These are phyloP conservation scores for Leishmania gerbilli DNA, from an alignment of 208 protist species.

Conservation along the genomic window DNA sequence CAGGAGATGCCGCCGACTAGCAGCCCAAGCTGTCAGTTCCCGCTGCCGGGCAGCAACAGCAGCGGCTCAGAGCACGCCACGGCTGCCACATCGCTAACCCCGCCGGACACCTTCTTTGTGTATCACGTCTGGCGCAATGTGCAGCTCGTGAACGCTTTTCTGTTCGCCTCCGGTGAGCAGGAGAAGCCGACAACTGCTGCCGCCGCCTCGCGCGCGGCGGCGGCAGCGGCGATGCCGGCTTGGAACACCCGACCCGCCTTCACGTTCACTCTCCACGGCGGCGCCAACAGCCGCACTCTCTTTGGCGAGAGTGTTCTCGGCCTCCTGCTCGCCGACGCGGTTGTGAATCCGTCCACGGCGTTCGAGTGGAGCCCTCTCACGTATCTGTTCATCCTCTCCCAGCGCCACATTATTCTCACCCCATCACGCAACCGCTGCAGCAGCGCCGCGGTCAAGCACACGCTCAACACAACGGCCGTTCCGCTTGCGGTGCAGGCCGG, in stretches of 20 bases:
- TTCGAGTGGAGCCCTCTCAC: conserved; percentile 92
- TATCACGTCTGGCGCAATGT: conserved; percentile 99
- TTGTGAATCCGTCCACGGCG: conserved; percentile 95
- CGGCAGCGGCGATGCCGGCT: not conserved
- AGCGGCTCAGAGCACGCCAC: not conserved
- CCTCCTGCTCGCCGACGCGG: conserved; percentile 92
- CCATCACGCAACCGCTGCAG: conserved; percentile 93
- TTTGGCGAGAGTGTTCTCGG: conserved; percentile 89
- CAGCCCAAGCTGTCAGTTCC: conserved; percentile 24
- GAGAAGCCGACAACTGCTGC: not conserved
- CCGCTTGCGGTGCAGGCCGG: conserved; percentile 90
- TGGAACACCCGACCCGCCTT: conserved; percentile 36
- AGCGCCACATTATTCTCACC: conserved; percentile 96
- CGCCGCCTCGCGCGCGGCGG: not conserved
- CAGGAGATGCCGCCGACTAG: conserved; percentile 46
- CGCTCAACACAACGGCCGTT: conserved; percentile 87
- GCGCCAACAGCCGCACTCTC: conserved; percentile 81
- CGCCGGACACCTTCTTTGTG: conserved; percentile 97
- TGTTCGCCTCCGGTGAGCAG: conserved; percentile 29
- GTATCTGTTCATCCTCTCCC: conserved; percentile 98
- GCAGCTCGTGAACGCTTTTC: conserved; percentile 94
- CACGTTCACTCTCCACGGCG: conserved; percentile 43
- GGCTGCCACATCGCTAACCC: conserved; percentile 25
- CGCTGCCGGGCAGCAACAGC: conserved; percentile 5
- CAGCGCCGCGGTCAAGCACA: conserved; percentile 40